Evolutionary conservation across 768 basidiomycete genomes (phyloP).

Genomic region (Termitomyces sp.): DNA sequence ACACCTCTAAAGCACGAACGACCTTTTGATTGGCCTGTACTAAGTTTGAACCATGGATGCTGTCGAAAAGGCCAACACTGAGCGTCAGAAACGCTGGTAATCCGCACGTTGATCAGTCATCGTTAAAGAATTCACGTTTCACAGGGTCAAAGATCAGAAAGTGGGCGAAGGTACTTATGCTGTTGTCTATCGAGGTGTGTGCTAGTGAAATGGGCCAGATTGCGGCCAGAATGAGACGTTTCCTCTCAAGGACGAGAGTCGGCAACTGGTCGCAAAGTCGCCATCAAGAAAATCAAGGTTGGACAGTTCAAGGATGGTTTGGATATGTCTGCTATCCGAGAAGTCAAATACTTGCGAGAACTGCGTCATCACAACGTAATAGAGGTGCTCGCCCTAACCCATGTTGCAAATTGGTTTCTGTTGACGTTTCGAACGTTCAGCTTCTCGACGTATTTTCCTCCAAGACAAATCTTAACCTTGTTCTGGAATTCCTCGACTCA

Average conservation of each 20-base stretch:
- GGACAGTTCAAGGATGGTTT: slow-evolving; percentile 97
- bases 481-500: slow-evolving; percentile 92
- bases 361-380: slow-evolving; percentile 93
- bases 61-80: slow-evolving; percentile 73
- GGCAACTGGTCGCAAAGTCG: slow-evolving; percentile 75
- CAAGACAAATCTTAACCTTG: slow-evolving; percentile 94
- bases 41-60: slow-evolving; percentile 53
- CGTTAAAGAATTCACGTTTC: not conserved
- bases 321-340: slow-evolving; percentile 97
- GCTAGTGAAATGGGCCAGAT: not conserved
- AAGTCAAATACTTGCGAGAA: slow-evolving; percentile 96
- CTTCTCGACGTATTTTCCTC: slow-evolving; percentile 95
- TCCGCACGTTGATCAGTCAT: slow-evolving; percentile 4
- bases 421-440: slow-evolving; percentile 31
- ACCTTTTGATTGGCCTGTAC: not conserved
- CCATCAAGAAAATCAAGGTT: slow-evolving; percentile 98
- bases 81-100: slow-evolving; percentile 66
- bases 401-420: not conserved
- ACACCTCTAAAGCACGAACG: not conserved
- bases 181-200: slow-evolving; percentile 85
- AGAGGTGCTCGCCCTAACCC: slow-evolving; percentile 45
- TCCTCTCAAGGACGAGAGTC: slow-evolving; percentile 57
- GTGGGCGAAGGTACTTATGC: slow-evolving; percentile 94
- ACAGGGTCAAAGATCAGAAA: slow-evolving; percentile 75
- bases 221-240: not conserved